Evolutionary conservation across 2,329 filamentous ascomycete species (phyloP).

Genomic region (Pseudocercospora musae): DNA sequence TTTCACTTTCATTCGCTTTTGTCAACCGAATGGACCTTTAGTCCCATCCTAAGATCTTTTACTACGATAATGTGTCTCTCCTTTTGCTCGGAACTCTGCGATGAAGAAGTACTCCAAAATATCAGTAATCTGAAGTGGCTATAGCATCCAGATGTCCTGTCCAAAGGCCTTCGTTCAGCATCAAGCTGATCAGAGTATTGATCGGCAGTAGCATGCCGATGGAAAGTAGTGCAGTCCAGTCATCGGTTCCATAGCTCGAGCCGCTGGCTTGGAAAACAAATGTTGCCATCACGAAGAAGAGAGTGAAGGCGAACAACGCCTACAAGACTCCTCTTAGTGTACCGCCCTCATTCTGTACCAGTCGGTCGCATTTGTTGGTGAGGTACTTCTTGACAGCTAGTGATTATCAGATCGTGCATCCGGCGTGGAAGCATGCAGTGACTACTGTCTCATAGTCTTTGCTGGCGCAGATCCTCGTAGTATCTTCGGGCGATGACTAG

Average conservation of each 20-base stretch:
- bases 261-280: neutral
- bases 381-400: neutral
- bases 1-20: too few species aligned
- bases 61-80: too few species aligned
- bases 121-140: neutral
- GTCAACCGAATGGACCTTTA: too few species aligned
- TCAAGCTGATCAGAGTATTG: neutral
- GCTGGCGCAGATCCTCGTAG: neutral
- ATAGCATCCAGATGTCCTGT: constrained; percentile 4
- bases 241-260: constrained; percentile 1
- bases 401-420: neutral
- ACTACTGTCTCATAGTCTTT: neutral
- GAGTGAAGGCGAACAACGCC: neutral
- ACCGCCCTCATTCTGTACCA: neutral
- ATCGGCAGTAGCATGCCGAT: neutral
- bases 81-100: neutral
- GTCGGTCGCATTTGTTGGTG: neutral
- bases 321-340: neutral
- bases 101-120: constrained; percentile 5
- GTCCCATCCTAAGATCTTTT: too few species aligned
- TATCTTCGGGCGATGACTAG: neutral
- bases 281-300: neutral
- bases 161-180: constrained; percentile 1
- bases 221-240: neutral
- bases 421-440: neutral